phyloP scores from a whole-genome alignment of 371 early-diverging fungal genomes.

The Choanephora cucurbitarum region DNA sequence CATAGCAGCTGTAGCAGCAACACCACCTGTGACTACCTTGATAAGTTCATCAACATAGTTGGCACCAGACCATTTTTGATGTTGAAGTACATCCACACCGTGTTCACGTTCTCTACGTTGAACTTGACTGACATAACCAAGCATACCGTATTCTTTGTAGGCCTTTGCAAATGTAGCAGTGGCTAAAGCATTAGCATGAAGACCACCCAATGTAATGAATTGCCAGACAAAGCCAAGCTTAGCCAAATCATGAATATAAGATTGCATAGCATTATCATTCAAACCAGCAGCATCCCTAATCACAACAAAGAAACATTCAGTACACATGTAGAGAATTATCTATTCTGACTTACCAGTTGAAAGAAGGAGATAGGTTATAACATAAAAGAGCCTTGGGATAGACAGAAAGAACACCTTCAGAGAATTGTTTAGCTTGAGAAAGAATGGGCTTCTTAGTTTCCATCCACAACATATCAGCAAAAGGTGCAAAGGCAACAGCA shows the following conservation, averaged over 20 bases:
- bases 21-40: slow-evolving; percentile 91
- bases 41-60: slow-evolving; percentile 92
- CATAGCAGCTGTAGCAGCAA: slow-evolving; percentile 95
- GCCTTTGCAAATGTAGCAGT: slow-evolving; percentile 84
- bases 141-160: slow-evolving; percentile 90
- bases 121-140: slow-evolving; percentile 91
- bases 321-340: neutral
- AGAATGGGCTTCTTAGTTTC: slow-evolving; percentile 94
- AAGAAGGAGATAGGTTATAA: slow-evolving; percentile 97
- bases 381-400: slow-evolving; percentile 72
- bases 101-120: slow-evolving; percentile 92
- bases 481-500: slow-evolving; percentile 89
- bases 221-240: slow-evolving; percentile 97
- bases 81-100: slow-evolving; percentile 91
- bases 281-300: slow-evolving; percentile 83
- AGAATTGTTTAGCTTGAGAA: slow-evolving; percentile 90
- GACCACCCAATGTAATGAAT: slow-evolving; percentile 97
- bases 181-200: slow-evolving; percentile 91
- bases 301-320: slow-evolving; percentile 4
- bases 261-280: slow-evolving; percentile 83
- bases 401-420: slow-evolving; percentile 72
- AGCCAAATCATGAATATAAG: slow-evolving; percentile 81
- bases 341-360: slow-evolving; percentile 86
- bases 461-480: slow-evolving; percentile 97
- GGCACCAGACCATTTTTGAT: slow-evolving; percentile 98